Percentiles rank a stretch among this genome's conserved stretches.
Evolutionary conservation across 2,329 filamentous ascomycete genomes (phyloP).

Genomic region (Polytolypa hystricis): DNA sequence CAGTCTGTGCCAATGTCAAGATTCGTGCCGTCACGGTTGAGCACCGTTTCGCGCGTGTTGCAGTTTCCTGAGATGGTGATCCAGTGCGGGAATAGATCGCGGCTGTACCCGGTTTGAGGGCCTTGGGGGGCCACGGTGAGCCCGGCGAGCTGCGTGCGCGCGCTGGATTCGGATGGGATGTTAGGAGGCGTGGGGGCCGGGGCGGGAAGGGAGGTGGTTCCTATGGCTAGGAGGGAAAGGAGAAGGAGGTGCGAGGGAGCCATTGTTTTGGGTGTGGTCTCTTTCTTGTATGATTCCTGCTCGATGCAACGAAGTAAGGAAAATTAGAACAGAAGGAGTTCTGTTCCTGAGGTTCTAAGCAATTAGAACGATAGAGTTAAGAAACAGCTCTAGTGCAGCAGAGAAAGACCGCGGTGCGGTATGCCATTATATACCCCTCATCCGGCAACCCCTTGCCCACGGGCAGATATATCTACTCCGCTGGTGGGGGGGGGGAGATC

Average conservation of each 20-base stretch:
- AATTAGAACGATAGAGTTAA: too few relatives aligned
- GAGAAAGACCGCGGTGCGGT: too few relatives aligned
- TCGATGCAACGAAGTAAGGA: too few relatives aligned
- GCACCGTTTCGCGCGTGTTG: slow-evolving; percentile 61
- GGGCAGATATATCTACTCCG: too few relatives aligned
- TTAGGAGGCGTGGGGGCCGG: slow-evolving; percentile 41
- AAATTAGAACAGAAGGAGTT: not conserved
- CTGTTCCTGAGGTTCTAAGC: too few relatives aligned
- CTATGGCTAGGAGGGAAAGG: slow-evolving; percentile 13
- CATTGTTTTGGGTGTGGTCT: not conserved
- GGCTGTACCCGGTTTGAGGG: slow-evolving; percentile 48
- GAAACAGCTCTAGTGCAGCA: too few relatives aligned
- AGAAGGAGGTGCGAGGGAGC: slow-evolving; percentile 2
- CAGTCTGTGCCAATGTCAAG: slow-evolving; percentile 52
- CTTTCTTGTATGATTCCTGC: too few relatives aligned
- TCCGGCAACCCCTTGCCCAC: too few relatives aligned
- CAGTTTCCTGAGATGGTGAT: slow-evolving; percentile 53
- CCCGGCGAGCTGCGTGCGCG: slow-evolving; percentile 45
- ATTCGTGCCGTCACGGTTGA: slow-evolving; percentile 59
- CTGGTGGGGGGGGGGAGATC: too few relatives aligned
- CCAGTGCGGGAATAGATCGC: slow-evolving; percentile 63
- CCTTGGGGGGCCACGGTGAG: slow-evolving; percentile 49
- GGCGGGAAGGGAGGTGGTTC: slow-evolving; percentile 12
- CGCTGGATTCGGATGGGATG: slow-evolving; percentile 49
- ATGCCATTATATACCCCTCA: too few relatives aligned